Evolutionary conservation across 1,139 yeast genomes (phyloP).

Genomic region (Suhomyces atakaporum): DNA sequence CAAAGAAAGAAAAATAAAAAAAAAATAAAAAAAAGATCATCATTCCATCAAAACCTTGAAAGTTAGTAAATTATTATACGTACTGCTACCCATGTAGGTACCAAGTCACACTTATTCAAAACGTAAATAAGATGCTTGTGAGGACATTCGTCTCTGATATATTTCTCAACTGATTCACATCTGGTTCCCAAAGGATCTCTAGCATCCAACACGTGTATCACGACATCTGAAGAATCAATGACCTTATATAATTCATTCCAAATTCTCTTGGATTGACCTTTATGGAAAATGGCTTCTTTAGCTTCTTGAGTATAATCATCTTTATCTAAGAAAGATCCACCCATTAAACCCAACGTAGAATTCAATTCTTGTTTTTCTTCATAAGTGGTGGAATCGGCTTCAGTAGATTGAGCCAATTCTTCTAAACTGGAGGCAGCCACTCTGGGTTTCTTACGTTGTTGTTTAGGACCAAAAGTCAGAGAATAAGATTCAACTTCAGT

Average conservation of each 20-base stretch:
- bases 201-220: slow-evolving; percentile 93
- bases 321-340: slow-evolving; percentile 61
- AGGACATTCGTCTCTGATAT: slow-evolving; percentile 89
- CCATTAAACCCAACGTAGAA: slow-evolving; percentile 79
- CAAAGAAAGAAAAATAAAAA: too few relatives aligned
- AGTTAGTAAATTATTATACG: slow-evolving; percentile 49
- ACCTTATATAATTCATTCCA: slow-evolving; percentile 98
- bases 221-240: slow-evolving; percentile 96
- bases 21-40: slow-evolving; percentile 12
- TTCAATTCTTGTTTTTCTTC: slow-evolving; percentile 77
- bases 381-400: slow-evolving; percentile 57
- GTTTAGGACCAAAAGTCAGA: slow-evolving; percentile 89
- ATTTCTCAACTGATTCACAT: slow-evolving; percentile 90
- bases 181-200: slow-evolving; percentile 97
- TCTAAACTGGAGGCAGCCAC: slow-evolving; percentile 75
- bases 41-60: slow-evolving; percentile 9
- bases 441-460: slow-evolving; percentile 91
- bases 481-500: slow-evolving; percentile 86
- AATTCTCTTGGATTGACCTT: slow-evolving; percentile 97
- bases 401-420: slow-evolving; percentile 70
- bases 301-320: slow-evolving; percentile 89
- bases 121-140: slow-evolving; percentile 96
- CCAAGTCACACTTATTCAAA: slow-evolving; percentile 95
- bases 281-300: slow-evolving; percentile 91
- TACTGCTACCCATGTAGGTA: slow-evolving; percentile 99